phyloP scores from a whole-genome alignment of 345 rosid species.

The Gossypium longicalyx region DNA sequence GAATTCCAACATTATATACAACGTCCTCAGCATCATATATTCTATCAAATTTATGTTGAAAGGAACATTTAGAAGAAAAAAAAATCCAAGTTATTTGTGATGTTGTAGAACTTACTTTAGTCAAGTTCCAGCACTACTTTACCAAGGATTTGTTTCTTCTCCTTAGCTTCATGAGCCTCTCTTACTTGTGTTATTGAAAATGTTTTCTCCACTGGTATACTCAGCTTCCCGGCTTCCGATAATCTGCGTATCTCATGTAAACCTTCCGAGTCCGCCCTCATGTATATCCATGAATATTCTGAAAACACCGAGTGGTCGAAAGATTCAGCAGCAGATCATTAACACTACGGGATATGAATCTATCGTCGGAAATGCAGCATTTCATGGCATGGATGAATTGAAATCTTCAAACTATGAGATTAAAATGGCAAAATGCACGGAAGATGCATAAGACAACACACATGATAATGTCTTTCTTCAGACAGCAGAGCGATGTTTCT shows the following conservation, averaged over 20 bases:
- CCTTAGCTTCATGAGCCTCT: constrained; percentile 91
- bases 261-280: constrained; percentile 95
- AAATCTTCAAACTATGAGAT: neutral
- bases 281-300: constrained; percentile 85
- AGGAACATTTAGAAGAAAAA: constrained; percentile 4
- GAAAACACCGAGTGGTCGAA: constrained; percentile 14
- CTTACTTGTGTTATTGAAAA: constrained; percentile 64
- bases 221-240: constrained; percentile 70
- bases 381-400: neutral
- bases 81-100: neutral
- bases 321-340: neutral
- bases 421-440: neutral
- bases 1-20: constrained; percentile 5
- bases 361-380: neutral
- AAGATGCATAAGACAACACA: neutral
- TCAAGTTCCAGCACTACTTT: constrained; percentile 84
- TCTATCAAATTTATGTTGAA: neutral
- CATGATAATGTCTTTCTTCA: neutral
- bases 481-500: neutral
- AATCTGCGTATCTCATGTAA: constrained; percentile 63
- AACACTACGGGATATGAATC: neutral
- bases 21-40: neutral
- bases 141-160: constrained; percentile 57
- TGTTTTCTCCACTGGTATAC: constrained; percentile 76
- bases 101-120: constrained; percentile 17